Percentiles rank a stretch among this genome's conserved stretches.
These are phyloP conservation scores for Neopestalotiopsis sp. DNA, from an alignment of 2,329 filamentous ascomycete genomes.

Conservation along the genomic window DNA sequence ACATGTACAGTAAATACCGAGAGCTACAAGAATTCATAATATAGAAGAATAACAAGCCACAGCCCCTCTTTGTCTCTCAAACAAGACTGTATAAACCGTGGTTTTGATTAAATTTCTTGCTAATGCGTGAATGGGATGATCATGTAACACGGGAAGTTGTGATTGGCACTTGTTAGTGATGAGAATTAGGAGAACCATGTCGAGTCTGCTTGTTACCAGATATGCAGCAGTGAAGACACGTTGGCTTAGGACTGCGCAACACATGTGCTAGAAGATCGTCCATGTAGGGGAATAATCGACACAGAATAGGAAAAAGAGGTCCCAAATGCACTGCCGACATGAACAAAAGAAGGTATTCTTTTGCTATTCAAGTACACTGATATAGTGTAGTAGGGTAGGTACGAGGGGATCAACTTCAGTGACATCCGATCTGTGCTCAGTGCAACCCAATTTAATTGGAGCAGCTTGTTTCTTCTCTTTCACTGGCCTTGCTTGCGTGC, in stretches of 20 bases:
- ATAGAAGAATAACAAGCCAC: not conserved
- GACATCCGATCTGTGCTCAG: not conserved
- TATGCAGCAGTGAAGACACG: not conserved
- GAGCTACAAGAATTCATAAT: not conserved
- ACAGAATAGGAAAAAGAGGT: no score
- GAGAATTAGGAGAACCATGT: not conserved
- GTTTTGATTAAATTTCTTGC: not conserved
- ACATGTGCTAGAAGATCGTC: not conserved
- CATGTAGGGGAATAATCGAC: no score
- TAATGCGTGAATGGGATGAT: not conserved
- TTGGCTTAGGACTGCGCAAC: not conserved
- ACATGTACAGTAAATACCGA: not conserved
- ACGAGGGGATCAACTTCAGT: not conserved
- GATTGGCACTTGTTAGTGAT: slow-evolving; percentile 1
- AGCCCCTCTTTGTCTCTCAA: not conserved
- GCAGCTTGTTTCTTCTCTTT: not conserved
- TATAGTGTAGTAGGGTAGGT: not conserved
- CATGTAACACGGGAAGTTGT: slow-evolving; percentile 4
- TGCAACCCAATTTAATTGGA: not conserved
- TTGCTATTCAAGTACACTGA: not conserved
- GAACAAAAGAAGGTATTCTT: not conserved
- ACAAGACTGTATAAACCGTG: not conserved
- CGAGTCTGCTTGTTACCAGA: not conserved
- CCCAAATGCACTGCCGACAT: not conserved
- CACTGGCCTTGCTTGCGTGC: not conserved